Conservation (phyloP, 2,329 filamentous ascomycete species). For the Hypocrella siamensis region DNA sequence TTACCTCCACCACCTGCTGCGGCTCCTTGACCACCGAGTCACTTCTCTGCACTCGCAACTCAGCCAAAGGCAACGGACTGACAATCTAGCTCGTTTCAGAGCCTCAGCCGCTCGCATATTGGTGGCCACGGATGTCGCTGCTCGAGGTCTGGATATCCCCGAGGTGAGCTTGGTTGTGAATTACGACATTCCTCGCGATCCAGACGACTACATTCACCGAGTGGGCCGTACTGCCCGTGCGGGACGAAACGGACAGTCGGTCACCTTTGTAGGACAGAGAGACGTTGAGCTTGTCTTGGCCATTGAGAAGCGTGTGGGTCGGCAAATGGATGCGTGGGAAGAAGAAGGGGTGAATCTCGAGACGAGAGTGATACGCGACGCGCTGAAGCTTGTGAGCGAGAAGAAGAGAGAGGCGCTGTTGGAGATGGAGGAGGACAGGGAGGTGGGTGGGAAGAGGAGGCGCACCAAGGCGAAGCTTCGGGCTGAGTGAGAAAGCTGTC, state of each 20-base stretch:
- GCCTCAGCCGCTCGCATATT: slow-evolving; percentile 78
- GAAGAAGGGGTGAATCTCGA: slow-evolving; percentile 95
- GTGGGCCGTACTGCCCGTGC: slow-evolving; percentile 92
- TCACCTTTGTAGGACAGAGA: slow-evolving; percentile 83
- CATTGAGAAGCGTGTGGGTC: slow-evolving; percentile 71
- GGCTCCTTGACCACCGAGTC: slow-evolving; percentile 74
- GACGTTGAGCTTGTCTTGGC: slow-evolving; percentile 84
- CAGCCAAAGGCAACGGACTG: slow-evolving; percentile 67
- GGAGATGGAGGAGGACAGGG: slow-evolving; percentile 81
- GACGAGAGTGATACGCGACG: slow-evolving; percentile 69
- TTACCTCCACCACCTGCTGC: slow-evolving; percentile 74
- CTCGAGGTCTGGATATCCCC: slow-evolving; percentile 87
- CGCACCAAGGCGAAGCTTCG: slow-evolving; percentile 42
- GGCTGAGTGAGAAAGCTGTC: slow-evolving; percentile 11
- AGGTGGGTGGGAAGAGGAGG: slow-evolving; percentile 76
- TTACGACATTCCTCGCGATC: slow-evolving; percentile 90
- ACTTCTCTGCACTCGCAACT: slow-evolving; percentile 83
- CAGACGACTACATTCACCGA: slow-evolving; percentile 93
- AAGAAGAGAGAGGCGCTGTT: slow-evolving; percentile 86
- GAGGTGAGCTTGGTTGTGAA: slow-evolving; percentile 84
- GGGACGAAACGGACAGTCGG: slow-evolving; percentile 63
- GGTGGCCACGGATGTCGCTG: slow-evolving; percentile 89
- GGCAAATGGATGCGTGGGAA: slow-evolving; percentile 66
- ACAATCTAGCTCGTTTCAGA: slow-evolving; percentile 83
- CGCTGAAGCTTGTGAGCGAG: slow-evolving; percentile 80